Evolutionary conservation across 768 basidiomycete genomes (phyloP).

Genomic region (Mycena metata): DNA sequence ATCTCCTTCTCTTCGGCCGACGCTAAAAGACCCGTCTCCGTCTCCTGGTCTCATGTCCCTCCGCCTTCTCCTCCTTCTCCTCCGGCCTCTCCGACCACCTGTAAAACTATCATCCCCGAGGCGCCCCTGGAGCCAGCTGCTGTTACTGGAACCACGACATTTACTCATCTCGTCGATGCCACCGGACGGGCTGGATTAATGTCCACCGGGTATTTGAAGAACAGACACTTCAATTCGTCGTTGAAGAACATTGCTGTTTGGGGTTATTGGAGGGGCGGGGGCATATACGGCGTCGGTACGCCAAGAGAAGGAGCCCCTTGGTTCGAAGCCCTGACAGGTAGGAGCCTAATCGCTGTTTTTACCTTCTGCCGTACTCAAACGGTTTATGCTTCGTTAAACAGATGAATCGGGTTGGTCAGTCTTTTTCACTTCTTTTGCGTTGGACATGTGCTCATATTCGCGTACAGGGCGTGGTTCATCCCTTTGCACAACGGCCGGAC

Average conservation of each 20-base stretch:
- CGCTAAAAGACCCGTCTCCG: constrained; percentile 62
- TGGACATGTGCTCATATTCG: not conserved
- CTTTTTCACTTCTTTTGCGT: not conserved
- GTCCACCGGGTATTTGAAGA: constrained; percentile 77
- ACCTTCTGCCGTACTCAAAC: constrained; percentile 1
- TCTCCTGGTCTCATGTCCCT: constrained; percentile 64
- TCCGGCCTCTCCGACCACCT: constrained; percentile 54
- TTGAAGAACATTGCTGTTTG: constrained; percentile 83
- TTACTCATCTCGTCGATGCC: constrained; percentile 80
- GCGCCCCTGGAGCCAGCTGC: constrained; percentile 26
- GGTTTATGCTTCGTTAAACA: constrained; percentile 40
- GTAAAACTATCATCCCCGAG: constrained; percentile 35
- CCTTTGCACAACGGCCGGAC: constrained; percentile 75
- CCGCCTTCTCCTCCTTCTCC: constrained; percentile 57
- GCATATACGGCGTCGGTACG: constrained; percentile 65
- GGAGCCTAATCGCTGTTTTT: constrained; percentile 29
- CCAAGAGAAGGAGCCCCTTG: constrained; percentile 69
- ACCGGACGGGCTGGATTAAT: constrained; percentile 80
- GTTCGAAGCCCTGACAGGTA: constrained; percentile 81
- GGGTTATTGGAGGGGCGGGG: constrained; percentile 78
- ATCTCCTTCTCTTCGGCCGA: constrained; percentile 59
- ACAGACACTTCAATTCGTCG: constrained; percentile 75
- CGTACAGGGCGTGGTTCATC: constrained; percentile 71
- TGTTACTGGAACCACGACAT: constrained; percentile 66
- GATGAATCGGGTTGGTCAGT: constrained; percentile 71